Evolutionary conservation across 139 green algal species (phyloP), one percentile per base, ranked within the genome.

Genomic region (Zygnema cylindricum): DNA sequence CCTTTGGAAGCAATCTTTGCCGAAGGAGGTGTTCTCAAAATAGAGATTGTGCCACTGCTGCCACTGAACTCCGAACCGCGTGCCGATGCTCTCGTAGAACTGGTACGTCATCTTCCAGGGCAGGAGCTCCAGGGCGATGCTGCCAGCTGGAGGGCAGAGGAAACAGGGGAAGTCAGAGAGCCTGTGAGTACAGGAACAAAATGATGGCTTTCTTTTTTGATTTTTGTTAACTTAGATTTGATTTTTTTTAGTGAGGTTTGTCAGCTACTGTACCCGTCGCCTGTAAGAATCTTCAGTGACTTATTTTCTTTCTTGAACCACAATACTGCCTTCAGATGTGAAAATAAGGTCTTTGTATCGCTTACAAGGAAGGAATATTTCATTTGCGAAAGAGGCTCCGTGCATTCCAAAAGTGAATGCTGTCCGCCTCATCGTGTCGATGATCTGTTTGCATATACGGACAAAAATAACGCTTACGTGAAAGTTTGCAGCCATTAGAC

Each of bases 351-450:
- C 49, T 25, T 63, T 30, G 76, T 39, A 85, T 1, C 40, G 35
- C 1, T 41, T 63, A 0, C 35, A 75, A 25, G 39, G 78, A 35
- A 85, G 78, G 78, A 77, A 75, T 55, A 85, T 85, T 55, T 77
- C 30, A 63, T 85, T 76, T 1, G 78, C 38, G 2, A 75, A 63
- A 41, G 78, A 49, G 16, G n/a, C 33, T 2, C 76, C 76, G 11
- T 83, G 76, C 76, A 83, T 83, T n/a, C 76, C 76, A 33, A 83
- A 71, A 33, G 76, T 35, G 32, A 83, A 83, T 3, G 76, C 76
- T 2, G 32, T 83, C 41, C 49, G n/a, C 25, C 32, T 49, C 76
- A 83, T 83, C 36, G 71, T 79, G 71, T 79, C 38, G 11, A 79
- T 42, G 7, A 79, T 16, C 71, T 79, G 71, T 7, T 36, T 33